Evolutionary conservation across 2,329 filamentous ascomycete genomes (phyloP).

Genomic region (Calonectria naviculata): DNA sequence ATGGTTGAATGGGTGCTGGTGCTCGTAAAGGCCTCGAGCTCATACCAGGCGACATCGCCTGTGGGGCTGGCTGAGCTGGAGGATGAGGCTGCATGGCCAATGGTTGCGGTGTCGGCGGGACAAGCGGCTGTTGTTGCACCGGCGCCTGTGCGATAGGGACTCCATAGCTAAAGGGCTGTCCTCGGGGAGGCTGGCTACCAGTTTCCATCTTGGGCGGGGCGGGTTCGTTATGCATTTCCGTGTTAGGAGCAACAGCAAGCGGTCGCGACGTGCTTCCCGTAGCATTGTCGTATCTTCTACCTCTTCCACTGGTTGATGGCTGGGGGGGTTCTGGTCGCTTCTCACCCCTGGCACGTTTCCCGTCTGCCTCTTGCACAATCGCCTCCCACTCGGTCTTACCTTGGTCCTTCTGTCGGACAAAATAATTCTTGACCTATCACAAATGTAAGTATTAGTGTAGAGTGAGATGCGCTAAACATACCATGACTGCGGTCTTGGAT

Average conservation of each 20-base stretch:
- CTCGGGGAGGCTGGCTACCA: slow-evolving; percentile 42
- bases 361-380: slow-evolving; percentile 70
- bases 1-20: slow-evolving; percentile 47
- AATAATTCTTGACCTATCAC: slow-evolving; percentile 75
- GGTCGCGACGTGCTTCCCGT: slow-evolving; percentile 48
- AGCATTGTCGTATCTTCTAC: slow-evolving; percentile 61
- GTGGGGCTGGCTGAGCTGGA: slow-evolving; percentile 50
- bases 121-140: slow-evolving; percentile 45
- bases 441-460: slow-evolving; percentile 17
- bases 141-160: slow-evolving; percentile 59
- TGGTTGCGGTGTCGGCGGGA: slow-evolving; percentile 41
- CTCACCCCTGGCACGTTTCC: slow-evolving; percentile 65
- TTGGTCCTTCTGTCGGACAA: slow-evolving; percentile 70
- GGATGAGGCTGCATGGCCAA: slow-evolving; percentile 49
- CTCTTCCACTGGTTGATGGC: slow-evolving; percentile 60
- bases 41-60: slow-evolving; percentile 57
- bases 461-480: slow-evolving; percentile 51
- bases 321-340: slow-evolving; percentile 69
- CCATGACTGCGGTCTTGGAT: slow-evolving; percentile 89
- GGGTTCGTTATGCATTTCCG: slow-evolving; percentile 59
- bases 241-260: slow-evolving; percentile 59
- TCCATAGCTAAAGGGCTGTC: slow-evolving; percentile 56
- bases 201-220: slow-evolving; percentile 58
- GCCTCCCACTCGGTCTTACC: slow-evolving; percentile 68
- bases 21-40: slow-evolving; percentile 54